phyloP scores from a whole-genome alignment of 768 basidiomycete genomes.

The Mycena albidolilacea region DNA sequence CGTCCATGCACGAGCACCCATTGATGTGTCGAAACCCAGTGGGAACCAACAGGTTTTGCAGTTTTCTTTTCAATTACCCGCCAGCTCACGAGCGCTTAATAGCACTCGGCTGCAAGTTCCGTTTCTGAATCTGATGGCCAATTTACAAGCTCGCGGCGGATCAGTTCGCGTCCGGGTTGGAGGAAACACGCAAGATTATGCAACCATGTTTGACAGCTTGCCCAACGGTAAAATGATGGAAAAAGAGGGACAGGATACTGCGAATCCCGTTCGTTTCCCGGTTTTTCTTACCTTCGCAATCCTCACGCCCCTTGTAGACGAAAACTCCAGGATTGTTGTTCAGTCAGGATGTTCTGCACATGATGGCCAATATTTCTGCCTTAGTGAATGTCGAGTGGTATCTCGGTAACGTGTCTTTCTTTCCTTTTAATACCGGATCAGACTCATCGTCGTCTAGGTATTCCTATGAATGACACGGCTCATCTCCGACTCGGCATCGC shows the following conservation, averaged over 20 bases:
- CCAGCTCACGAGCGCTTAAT: constrained; percentile 29
- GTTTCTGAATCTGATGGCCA: constrained; percentile 78
- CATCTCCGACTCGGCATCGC: constrained; percentile 71
- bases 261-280: constrained; percentile 57
- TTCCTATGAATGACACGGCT: constrained; percentile 79
- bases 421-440: not conserved
- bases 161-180: constrained; percentile 71
- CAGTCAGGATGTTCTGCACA: constrained; percentile 76
- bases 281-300: not conserved
- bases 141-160: constrained; percentile 70
- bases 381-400: constrained; percentile 79
- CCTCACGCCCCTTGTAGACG: constrained; percentile 56
- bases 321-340: constrained; percentile 78
- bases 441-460: constrained; percentile 41
- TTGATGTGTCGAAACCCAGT: constrained; percentile 51
- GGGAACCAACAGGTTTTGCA: constrained; percentile 65
- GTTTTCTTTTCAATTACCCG: constrained; percentile 24
- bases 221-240: constrained; percentile 58
- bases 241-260: constrained; percentile 56
- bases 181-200: constrained; percentile 78
- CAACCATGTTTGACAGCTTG: constrained; percentile 57
- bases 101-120: constrained; percentile 67
- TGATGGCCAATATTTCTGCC: constrained; percentile 74
- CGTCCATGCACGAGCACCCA: not conserved
- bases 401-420: constrained; percentile 53